These are phyloP conservation scores for Colletotrichum shisoi DNA, from an alignment of 2,329 filamentous ascomycete genomes.

Conservation along the genomic window DNA sequence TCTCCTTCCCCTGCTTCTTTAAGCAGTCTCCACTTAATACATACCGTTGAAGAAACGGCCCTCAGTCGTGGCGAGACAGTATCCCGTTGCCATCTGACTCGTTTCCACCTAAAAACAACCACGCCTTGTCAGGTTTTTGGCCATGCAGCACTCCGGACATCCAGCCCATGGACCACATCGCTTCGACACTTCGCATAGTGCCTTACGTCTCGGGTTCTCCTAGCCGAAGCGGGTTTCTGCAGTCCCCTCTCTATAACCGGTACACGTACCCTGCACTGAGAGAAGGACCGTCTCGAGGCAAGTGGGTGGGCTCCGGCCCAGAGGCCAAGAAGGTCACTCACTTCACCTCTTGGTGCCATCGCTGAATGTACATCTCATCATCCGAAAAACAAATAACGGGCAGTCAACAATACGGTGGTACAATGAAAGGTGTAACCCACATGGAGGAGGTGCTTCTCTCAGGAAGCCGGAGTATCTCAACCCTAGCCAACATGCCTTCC, in stretches of 20 bases:
- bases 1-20: constrained; percentile 11
- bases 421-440: neutral
- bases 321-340: too few relatives aligned
- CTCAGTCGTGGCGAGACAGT: constrained; percentile 1
- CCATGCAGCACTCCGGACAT: neutral
- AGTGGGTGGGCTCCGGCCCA: too few relatives aligned
- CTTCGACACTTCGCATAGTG: neutral
- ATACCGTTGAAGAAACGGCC: constrained; percentile 18
- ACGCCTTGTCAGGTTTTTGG: neutral
- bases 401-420: too few relatives aligned
- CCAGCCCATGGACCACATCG: neutral
- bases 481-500: neutral
- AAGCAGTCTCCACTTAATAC: constrained; percentile 14
- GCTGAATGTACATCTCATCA: too few relatives aligned
- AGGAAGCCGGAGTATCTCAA: neutral
- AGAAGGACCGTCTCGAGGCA: neutral
- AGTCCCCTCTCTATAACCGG: neutral
- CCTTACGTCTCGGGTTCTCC: neutral
- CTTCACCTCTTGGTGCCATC: too few relatives aligned
- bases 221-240: neutral
- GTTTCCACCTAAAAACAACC: neutral
- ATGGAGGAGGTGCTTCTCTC: neutral
- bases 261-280: neutral
- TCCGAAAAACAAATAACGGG: neutral
- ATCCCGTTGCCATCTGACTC: constrained; percentile 3